A percentile compares a stretch with the other conserved stretches of the same genome.
Evolutionary conservation across 1,284 basidiomycete species (phyloP).

Genomic region (Cryptococcus maquisensis): DNA sequence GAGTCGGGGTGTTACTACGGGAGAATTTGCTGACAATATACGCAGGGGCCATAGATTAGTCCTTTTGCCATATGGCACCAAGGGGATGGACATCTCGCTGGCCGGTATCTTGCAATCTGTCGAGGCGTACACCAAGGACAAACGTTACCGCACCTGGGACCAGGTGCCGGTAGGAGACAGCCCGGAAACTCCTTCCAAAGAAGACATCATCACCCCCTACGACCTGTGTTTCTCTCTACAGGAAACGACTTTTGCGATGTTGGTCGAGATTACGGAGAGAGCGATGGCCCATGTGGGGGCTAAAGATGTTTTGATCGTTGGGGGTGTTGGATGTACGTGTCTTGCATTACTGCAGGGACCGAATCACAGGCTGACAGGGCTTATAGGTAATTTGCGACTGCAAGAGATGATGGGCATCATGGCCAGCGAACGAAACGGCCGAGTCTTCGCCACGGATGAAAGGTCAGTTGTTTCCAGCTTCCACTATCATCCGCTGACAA

Average conservation of each 20-base stretch:
- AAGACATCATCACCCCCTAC: constrained; percentile 79
- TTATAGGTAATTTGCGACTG: constrained; percentile 75
- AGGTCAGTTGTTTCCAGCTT: constrained; percentile 55
- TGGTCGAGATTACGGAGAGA: constrained; percentile 97
- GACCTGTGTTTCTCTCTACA: constrained; percentile 97
- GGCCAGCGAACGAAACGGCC: constrained; percentile 83
- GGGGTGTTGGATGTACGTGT: constrained; percentile 91
- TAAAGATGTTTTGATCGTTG: constrained; percentile 93
- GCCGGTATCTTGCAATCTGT: constrained; percentile 86
- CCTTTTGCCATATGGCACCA: constrained; percentile 88
- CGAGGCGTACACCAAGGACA: constrained; percentile 81
- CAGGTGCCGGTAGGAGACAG: background rate
- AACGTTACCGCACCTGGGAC: constrained; percentile 57
- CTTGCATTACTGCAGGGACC: background rate
- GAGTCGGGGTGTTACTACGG: constrained; percentile 21
- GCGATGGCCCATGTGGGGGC: constrained; percentile 99
- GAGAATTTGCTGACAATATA: constrained; percentile 1
- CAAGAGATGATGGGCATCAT: constrained; percentile 99
- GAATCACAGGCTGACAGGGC: background rate
- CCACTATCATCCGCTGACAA: background rate
- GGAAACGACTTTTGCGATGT: constrained; percentile 97
- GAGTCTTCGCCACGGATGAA: constrained; percentile 94
- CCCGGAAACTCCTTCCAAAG: constrained; percentile 36
- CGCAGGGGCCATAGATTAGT: constrained; percentile 60
- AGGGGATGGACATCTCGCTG: constrained; percentile 97